Percentiles rank a stretch among this genome's conserved stretches.
phyloP scores from a whole-genome alignment of 169 alveolate genomes.

The Eimeria tenella region DNA sequence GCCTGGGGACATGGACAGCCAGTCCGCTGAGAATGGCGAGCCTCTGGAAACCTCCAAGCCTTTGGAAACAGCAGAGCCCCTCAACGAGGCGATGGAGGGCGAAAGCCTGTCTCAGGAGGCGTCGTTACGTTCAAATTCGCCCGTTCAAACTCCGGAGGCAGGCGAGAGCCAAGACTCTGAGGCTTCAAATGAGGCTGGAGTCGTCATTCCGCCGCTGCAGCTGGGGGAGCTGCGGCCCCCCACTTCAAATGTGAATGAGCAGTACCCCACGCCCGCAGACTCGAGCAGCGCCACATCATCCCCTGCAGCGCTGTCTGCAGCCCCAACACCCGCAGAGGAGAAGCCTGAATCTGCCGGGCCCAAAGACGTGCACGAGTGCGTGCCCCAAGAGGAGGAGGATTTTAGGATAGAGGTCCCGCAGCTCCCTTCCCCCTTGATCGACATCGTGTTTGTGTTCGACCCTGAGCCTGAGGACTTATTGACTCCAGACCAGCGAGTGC shows the following conservation, averaged over 20 bases:
- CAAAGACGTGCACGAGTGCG: not conserved
- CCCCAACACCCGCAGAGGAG: not conserved
- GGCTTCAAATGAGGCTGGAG: not conserved
- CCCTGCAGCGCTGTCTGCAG: not conserved
- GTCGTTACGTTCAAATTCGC: not conserved
- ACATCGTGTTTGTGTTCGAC: constrained; percentile 52
- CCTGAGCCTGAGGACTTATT: constrained; percentile 23
- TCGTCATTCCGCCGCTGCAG: constrained; percentile 28
- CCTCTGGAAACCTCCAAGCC: no score
- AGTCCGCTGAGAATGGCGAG: no score
- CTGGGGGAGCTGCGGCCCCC: constrained; percentile 24
- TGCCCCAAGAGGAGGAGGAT: not conserved
- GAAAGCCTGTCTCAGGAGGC: no score
- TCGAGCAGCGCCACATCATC: not conserved
- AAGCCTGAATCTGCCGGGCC: not conserved
- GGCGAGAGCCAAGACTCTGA: not conserved
- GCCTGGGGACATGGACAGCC: no score
- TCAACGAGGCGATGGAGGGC: no score
- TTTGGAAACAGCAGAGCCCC: no score
- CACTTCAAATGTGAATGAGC: not conserved
- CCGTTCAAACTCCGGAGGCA: not conserved
- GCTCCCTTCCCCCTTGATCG: not conserved
- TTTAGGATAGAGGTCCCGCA: not conserved
- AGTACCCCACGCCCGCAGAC: constrained; percentile 13
- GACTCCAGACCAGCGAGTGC: not conserved